Conservation (phyloP, 2,329 filamentous ascomycete genomes). For the Fusarium sp. region DNA sequence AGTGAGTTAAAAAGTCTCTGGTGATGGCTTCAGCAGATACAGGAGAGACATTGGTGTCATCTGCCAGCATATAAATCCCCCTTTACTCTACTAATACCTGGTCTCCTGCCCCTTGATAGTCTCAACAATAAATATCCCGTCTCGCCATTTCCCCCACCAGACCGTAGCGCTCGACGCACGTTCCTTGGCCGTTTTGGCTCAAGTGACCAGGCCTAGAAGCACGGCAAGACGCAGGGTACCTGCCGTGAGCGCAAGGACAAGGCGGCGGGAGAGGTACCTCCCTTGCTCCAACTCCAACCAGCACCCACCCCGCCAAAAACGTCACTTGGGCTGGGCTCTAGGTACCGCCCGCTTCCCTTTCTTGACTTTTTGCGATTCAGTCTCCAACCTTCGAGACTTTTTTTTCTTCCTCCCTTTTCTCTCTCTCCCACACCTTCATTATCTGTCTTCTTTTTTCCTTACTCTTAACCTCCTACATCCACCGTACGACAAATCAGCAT, state of each 20-base stretch:
- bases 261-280: constrained; percentile 15
- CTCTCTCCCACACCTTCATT: constrained; percentile 2
- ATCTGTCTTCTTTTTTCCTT: neutral
- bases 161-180: constrained; percentile 18
- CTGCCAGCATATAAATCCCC: neutral
- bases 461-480: neutral
- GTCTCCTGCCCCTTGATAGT: neutral
- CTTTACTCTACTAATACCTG: neutral
- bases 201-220: constrained; percentile 9
- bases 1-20: neutral
- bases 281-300: neutral
- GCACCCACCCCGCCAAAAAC: constrained; percentile 39
- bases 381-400: constrained; percentile 34
- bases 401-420: constrained; percentile 8
- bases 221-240: constrained; percentile 19
- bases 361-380: constrained; percentile 42
- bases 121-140: constrained; percentile 2
- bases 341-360: constrained; percentile 32
- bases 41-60: neutral
- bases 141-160: constrained; percentile 25
- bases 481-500: neutral
- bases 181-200: constrained; percentile 15
- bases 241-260: constrained; percentile 16
- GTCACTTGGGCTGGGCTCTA: constrained; percentile 31
- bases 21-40: neutral